Evolutionary conservation across 2,329 filamentous ascomycete genomes (phyloP).

Genomic region (Aspergillus viridinutans): DNA sequence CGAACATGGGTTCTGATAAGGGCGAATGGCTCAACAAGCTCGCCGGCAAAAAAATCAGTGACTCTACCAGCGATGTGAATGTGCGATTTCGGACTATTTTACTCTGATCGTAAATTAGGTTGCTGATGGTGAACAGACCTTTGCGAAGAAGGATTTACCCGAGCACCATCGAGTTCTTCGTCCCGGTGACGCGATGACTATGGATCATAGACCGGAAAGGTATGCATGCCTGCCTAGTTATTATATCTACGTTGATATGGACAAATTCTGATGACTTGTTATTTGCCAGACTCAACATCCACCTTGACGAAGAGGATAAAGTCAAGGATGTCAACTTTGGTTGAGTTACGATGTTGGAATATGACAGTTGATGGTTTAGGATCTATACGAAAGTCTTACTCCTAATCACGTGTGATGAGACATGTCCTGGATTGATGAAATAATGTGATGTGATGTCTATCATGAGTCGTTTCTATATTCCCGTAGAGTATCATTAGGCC

Average conservation of each 20-base stretch:
- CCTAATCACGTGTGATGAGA: not conserved
- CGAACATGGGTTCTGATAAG: constrained; percentile 27
- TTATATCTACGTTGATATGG: not conserved
- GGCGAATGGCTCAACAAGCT: constrained; percentile 44
- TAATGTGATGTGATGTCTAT: not conserved
- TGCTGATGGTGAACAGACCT: constrained; percentile 26
- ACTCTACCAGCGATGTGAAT: constrained; percentile 30
- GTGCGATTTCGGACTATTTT: constrained; percentile 19
- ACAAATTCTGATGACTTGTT: constrained; percentile 1
- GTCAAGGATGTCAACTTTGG: constrained; percentile 43
- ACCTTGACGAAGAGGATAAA: constrained; percentile 41
- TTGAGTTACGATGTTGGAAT: constrained; percentile 13
- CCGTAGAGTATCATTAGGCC: not conserved
- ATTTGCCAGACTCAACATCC: constrained; percentile 39
- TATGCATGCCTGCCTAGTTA: constrained; percentile 16
- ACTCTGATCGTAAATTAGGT: not conserved
- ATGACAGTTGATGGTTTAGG: not conserved
- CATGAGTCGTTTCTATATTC: not conserved
- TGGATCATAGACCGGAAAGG: constrained; percentile 43
- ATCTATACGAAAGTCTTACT: not conserved
- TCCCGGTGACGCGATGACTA: constrained; percentile 35
- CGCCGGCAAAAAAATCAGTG: constrained; percentile 44
- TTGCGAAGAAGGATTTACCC: constrained; percentile 46
- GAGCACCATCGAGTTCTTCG: constrained; percentile 41
- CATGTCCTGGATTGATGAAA: not conserved